phyloP scores from a whole-genome alignment of 1,284 basidiomycete species.

The Cutaneotrichosporon spelunceum region DNA sequence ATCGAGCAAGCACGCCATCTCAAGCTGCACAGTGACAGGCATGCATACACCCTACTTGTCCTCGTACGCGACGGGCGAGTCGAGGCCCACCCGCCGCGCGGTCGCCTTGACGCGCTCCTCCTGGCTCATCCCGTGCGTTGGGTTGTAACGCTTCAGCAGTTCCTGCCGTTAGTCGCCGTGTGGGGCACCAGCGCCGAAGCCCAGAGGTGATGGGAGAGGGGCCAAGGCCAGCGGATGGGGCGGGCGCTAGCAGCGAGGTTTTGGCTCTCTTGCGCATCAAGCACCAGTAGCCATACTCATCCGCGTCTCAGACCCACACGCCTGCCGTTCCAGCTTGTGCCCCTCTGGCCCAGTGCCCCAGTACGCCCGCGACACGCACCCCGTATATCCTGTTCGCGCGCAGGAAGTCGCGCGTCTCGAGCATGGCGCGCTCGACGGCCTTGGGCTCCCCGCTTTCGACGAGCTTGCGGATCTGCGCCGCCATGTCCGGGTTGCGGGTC shows the following conservation, averaged over 20 bases:
- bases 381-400: conserved; percentile 63
- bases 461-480: conserved; percentile 60
- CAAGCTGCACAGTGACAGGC: background rate
- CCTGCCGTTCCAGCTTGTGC: background rate
- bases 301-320: background rate
- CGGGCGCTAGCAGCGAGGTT: background rate
- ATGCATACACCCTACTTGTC: conserved; percentile 13
- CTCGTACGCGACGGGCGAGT: conserved; percentile 48
- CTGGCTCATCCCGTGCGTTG: conserved; percentile 68
- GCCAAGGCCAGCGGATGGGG: background rate
- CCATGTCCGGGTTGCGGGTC: conserved; percentile 55
- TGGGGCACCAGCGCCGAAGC: background rate
- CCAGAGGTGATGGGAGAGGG: background rate
- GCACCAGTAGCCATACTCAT: background rate
- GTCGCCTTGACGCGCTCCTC: conserved; percentile 79
- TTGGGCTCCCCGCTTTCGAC: conserved; percentile 44
- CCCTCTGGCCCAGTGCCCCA: background rate
- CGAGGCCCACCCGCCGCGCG: conserved; percentile 75
- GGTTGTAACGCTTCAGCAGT: conserved; percentile 79
- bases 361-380: conserved; percentile 45
- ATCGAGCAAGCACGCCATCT: background rate
- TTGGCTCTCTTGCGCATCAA: too few relatives aligned
- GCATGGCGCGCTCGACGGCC: conserved; percentile 55
- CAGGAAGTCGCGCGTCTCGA: conserved; percentile 69
- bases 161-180: conserved; percentile 52